Conservation (phyloP, 2,329 filamentous ascomycete genomes). For the Leptographium radiaticola region DNA sequence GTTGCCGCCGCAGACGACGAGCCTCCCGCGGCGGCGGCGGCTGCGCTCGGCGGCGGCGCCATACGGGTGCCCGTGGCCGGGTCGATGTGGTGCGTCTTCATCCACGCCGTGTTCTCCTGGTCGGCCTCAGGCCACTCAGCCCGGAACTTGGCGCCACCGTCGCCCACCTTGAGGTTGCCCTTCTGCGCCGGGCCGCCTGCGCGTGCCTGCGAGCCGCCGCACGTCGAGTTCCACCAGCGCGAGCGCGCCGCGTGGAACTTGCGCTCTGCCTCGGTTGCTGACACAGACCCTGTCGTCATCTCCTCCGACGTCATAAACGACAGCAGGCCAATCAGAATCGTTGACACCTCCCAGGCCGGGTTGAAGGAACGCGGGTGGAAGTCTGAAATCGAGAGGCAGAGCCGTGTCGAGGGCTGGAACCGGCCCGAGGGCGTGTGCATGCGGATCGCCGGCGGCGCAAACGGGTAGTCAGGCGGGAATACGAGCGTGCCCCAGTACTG, state of each 20-base stretch:
- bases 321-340: constrained; percentile 84
- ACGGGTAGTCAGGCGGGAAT: constrained; percentile 93
- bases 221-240: constrained; percentile 94
- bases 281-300: constrained; percentile 90
- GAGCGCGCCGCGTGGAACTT: constrained; percentile 64
- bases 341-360: constrained; percentile 94
- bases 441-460: constrained; percentile 90
- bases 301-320: constrained; percentile 99
- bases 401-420: constrained; percentile 81
- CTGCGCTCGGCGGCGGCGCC: constrained; percentile 30
- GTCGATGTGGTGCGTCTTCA: constrained; percentile 73
- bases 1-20: not conserved
- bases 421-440: constrained; percentile 97
- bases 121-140: constrained; percentile 85
- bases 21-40: not conserved
- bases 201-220: constrained; percentile 60
- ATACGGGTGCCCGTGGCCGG: constrained; percentile 52
- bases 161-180: constrained; percentile 80
- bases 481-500: constrained; percentile 98
- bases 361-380: constrained; percentile 98
- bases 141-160: constrained; percentile 83
- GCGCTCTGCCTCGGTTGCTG: constrained; percentile 63
- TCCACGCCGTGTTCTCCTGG: constrained; percentile 83
- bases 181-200: constrained; percentile 39
- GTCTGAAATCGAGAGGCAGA: constrained; percentile 92